phyloP scores from a whole-genome alignment of 129 eudicot genomes.

The Kitagawia praeruptora region DNA sequence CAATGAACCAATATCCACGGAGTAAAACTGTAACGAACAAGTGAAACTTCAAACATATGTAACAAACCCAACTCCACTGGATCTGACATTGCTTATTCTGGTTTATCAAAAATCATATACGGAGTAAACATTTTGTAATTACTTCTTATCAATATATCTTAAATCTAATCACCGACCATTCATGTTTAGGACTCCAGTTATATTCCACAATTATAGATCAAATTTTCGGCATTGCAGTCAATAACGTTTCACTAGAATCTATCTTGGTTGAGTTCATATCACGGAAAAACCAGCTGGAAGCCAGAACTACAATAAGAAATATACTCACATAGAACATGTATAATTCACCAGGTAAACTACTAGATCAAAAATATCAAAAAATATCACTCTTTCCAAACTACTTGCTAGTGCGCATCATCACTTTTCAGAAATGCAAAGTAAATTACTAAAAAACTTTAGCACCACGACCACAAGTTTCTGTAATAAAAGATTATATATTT shows the following conservation, averaged over 20 bases:
- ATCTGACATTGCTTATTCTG: background rate
- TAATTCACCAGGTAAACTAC: background rate
- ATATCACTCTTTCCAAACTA: background rate
- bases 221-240: no score
- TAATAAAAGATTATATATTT: background rate
- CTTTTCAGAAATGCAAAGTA: background rate
- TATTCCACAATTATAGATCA: background rate
- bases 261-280: background rate
- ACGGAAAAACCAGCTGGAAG: background rate
- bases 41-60: background rate
- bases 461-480: background rate
- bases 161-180: background rate
- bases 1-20: constrained; percentile 89
- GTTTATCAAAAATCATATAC: background rate
- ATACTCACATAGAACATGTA: background rate
- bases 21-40: constrained; percentile 45
- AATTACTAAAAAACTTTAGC: background rate
- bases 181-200: background rate
- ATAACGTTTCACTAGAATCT: background rate
- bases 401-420: background rate
- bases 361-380: background rate
- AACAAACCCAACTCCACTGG: background rate
- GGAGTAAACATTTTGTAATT: background rate
- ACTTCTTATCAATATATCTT: background rate
- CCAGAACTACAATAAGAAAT: background rate